Percentiles rank a stretch among this genome's conserved stretches.
Evolutionary conservation across 2,329 filamentous ascomycete genomes (phyloP).

Genomic region (Fusarium phyllophilum): DNA sequence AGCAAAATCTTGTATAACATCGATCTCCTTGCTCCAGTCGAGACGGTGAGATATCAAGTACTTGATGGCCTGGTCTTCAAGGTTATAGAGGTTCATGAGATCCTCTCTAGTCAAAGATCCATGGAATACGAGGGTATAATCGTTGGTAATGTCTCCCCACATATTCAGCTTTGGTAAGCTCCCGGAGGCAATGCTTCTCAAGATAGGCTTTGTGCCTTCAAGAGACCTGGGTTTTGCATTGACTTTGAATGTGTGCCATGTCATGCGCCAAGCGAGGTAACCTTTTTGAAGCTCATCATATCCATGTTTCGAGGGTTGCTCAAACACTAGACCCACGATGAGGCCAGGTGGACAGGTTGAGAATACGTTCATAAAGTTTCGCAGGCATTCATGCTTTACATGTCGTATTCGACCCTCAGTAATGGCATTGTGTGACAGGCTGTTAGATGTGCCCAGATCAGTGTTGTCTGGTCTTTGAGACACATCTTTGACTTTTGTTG

Average conservation of each 20-base stretch:
- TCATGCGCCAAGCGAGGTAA: constrained; percentile 29
- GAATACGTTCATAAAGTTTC: neutral
- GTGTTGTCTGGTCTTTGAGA: neutral
- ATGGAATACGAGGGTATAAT: neutral
- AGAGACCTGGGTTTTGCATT: neutral
- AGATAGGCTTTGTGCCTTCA: neutral
- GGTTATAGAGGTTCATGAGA: neutral
- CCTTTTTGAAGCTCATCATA: constrained; percentile 20
- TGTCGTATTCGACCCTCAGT: neutral
- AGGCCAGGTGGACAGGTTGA: neutral
- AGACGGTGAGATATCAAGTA: neutral
- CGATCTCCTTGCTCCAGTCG: neutral
- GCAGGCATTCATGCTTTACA: neutral
- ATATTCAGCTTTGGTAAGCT: constrained; percentile 5
- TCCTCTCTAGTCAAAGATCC: neutral
- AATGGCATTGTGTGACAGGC: neutral
- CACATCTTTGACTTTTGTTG: neutral
- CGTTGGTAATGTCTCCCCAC: constrained; percentile 31
- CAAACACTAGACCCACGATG: neutral
- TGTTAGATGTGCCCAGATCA: no score
- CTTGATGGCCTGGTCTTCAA: neutral
- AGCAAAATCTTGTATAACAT: neutral
- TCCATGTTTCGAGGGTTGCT: neutral
- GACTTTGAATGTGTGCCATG: constrained; percentile 27
- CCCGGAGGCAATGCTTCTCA: neutral